Conservation (phyloP, 768 basidiomycete genomes). For the Suillus subaureus region DNA sequence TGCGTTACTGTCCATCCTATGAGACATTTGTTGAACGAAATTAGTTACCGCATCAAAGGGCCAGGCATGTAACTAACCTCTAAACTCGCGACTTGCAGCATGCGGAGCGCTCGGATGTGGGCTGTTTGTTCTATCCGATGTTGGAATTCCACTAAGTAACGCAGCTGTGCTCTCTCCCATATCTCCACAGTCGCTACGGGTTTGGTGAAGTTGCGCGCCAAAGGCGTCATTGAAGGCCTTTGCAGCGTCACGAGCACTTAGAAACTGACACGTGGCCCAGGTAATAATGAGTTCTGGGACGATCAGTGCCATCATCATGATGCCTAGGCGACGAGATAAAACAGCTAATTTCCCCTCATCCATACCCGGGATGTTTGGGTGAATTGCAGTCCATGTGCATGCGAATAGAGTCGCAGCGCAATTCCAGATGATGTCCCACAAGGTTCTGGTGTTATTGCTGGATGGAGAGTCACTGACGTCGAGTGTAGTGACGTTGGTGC, state of each 20-base stretch:
- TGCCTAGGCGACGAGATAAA: slow-evolving; percentile 12
- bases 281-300: slow-evolving; percentile 30
- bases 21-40: background rate
- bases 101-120: background rate
- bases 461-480: background rate
- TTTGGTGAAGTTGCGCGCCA: background rate
- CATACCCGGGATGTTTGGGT: slow-evolving; percentile 32
- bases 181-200: background rate
- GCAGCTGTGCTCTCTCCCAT: background rate
- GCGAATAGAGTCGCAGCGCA: slow-evolving; percentile 31
- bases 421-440: slow-evolving; percentile 30
- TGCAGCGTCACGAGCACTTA: slow-evolving; percentile 14
- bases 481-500: background rate
- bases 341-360: slow-evolving; percentile 11
- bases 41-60: background rate
- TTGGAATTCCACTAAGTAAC: background rate
- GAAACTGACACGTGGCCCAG: slow-evolving; percentile 32
- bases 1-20: slow-evolving; percentile 15
- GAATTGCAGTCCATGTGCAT: slow-evolving; percentile 34
- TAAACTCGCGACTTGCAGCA: background rate
- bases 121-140: background rate
- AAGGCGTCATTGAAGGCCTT: background rate
- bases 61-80: background rate
- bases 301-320: slow-evolving; percentile 27
- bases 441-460: slow-evolving; percentile 27